Base-by-base conservation (phyloP, 495 filamentous ascomycete genomes). In the Neurospora sp. region DNA sequence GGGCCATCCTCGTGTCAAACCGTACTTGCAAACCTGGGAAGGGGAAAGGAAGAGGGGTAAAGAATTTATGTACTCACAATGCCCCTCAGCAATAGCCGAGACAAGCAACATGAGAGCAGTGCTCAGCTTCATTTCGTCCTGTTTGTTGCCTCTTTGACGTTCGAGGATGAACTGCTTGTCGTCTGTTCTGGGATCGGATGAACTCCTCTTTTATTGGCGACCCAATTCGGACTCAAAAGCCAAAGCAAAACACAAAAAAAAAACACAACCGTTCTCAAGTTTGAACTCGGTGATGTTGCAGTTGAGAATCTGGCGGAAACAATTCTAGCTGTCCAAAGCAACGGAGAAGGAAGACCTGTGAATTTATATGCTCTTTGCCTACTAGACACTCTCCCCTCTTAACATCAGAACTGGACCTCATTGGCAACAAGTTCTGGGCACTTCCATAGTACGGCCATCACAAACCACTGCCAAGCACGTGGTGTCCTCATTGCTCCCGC, bases 61-160 rank as follows among this genome's bases (percentile, higher is more conserved):
- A 5, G n/a, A 42, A 28, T 39, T 69, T 10, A 69, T 43, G 31
- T 9, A 78, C 79, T 70, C 75, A 85, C 83, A 85, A 73, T 85
- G 84, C 3, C 81, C 82, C 78, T 84, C 83, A 69, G 79, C 82
- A 59, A 76, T 71, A 62, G 79, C 79, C 7, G 79, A 74, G 59
- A 69, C 78, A 43, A 85, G 78, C 71, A 83, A 71, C 13, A 76
- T 71, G 66, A 83, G 48, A 62, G 78, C 79, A 71, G 77, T 54
- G 70, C 71, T 78, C 42, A 80, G 72, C 78, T 85, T 84, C 83
- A 84, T 85, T 21, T 71, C 72, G n/a, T 28, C 5, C 10, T 28
- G 45, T 9, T 28, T 28, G 1, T 6, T 21, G 4, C 21, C 8
- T 24, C 8, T 28, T 24, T 54, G 21, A 5, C 4, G 21, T 54